phyloP scores from a whole-genome alignment of 2,329 filamentous ascomycete species.

The Ceratocystis smalleyi region DNA sequence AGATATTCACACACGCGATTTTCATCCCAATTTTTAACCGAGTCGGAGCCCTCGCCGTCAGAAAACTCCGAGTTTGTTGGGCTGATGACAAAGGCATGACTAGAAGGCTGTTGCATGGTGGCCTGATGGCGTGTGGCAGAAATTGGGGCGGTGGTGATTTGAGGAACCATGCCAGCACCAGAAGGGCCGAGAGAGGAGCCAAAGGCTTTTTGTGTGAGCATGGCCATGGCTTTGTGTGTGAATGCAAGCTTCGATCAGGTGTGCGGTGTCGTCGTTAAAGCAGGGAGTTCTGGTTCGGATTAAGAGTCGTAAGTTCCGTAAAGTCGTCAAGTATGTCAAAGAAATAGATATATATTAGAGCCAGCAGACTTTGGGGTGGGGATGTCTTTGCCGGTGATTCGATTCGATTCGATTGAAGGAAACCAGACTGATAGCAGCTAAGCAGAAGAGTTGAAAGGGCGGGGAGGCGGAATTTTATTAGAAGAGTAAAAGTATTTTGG shows the following conservation, averaged over 20 bases:
- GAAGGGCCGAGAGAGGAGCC: constrained; percentile 42
- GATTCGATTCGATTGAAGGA: too few relatives aligned
- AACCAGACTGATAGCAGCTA: not conserved
- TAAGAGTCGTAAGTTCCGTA: too few relatives aligned
- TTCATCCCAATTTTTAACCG: constrained; percentile 78
- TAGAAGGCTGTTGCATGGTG: constrained; percentile 6
- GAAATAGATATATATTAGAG: not conserved
- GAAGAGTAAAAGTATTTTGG: not conserved
- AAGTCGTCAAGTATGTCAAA: not conserved
- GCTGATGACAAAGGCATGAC: constrained; percentile 12
- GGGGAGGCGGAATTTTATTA: not conserved
- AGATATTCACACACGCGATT: constrained; percentile 84
- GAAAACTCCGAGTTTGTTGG: constrained; percentile 38
- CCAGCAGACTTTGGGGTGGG: not conserved
- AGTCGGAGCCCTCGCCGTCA: constrained; percentile 60
- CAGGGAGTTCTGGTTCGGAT: not conserved
- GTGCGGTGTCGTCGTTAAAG: not conserved
- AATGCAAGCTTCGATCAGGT: not conserved
- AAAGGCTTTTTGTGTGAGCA: constrained; percentile 60
- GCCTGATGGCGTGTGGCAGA: constrained; percentile 30
- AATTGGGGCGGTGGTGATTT: constrained; percentile 33
- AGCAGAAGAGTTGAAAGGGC: not conserved
- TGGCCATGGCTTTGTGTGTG: constrained; percentile 43
- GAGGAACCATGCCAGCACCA: constrained; percentile 32
- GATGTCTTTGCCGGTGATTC: too few relatives aligned